Evolutionary conservation across 1,284 basidiomycete genomes (phyloP).

Genomic region (Microbotryomycetes sp.): DNA sequence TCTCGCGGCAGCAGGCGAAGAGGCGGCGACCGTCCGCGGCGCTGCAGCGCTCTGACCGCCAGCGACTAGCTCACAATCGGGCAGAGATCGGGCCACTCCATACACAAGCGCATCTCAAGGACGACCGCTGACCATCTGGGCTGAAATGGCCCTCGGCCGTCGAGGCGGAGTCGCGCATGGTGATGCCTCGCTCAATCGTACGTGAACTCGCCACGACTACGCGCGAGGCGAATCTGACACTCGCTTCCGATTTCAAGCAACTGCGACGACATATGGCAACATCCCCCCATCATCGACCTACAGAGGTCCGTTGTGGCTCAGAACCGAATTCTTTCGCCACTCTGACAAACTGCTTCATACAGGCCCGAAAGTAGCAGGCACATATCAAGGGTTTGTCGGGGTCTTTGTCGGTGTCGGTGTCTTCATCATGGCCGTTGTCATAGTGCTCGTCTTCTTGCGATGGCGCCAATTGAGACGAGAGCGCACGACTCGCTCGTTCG

Average conservation of each 20-base stretch:
- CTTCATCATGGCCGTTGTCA: conserved; percentile 12
- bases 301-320: background rate
- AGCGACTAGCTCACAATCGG: too few species aligned
- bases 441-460: conserved; percentile 4
- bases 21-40: too few species aligned
- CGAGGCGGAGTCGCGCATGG: conserved; percentile 12
- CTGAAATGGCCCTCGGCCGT: background rate
- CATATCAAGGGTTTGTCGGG: conserved; percentile 27
- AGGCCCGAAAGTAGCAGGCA: conserved; percentile 23
- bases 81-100: too few species aligned
- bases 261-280: conserved; percentile 13
- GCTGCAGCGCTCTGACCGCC: too few species aligned
- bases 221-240: too few species aligned
- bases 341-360: background rate
- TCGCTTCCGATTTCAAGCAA: background rate
- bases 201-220: background rate
- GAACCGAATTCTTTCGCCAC: background rate
- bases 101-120: background rate
- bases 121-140: background rate
- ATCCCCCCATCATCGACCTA: conserved; percentile 20
- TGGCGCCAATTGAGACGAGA: conserved; percentile 7
- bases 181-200: conserved; percentile 7
- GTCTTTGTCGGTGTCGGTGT: conserved; percentile 21
- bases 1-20: background rate
- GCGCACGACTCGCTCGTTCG: background rate